A percentile compares a stretch with the other conserved stretches of the same genome.
phyloP scores from a whole-genome alignment of 2,329 filamentous ascomycete species.

The Xylaria arbuscula region DNA sequence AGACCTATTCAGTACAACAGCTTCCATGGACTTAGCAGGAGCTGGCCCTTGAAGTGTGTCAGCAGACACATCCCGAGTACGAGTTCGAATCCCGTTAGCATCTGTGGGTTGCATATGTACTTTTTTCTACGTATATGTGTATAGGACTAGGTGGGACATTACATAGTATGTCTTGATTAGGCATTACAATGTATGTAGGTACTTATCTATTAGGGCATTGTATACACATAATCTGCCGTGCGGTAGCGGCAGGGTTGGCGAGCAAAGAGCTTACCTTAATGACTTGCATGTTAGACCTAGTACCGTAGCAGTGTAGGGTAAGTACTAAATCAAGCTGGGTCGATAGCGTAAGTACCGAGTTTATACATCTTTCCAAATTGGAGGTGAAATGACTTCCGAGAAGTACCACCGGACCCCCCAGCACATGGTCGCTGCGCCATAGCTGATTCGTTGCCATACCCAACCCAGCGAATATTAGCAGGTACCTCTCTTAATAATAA shows the following conservation, averaged over 20 bases:
- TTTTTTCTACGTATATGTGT: too few relatives aligned
- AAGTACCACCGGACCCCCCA: conserved; percentile 30
- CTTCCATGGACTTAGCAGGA: too few relatives aligned
- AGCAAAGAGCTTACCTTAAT: conserved; percentile 23
- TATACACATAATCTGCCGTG: conserved; percentile 14
- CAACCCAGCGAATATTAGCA: conserved; percentile 2
- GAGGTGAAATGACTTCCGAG: conserved; percentile 27
- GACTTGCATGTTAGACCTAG: conserved; percentile 28
- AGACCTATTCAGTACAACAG: too few relatives aligned
- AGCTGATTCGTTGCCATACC: conserved; percentile 34
- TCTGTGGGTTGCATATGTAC: too few relatives aligned
- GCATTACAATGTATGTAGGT: not conserved
- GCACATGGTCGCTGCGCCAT: conserved; percentile 31
- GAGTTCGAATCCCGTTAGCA: too few relatives aligned
- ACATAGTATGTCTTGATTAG: too few relatives aligned
- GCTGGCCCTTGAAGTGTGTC: too few relatives aligned
- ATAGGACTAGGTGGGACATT: too few relatives aligned
- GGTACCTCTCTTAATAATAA: not conserved
- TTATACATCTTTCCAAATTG: conserved; percentile 4
- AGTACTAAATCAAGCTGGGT: not conserved
- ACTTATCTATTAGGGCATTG: not conserved
- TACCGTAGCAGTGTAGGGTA: not conserved
- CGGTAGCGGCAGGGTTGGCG: conserved; percentile 12
- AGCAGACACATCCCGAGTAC: too few relatives aligned
- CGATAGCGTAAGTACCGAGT: not conserved